Evolutionary conservation across 495 filamentous ascomycete genomes (phyloP).

Genomic region (Hypoxylon subgilvum): DNA sequence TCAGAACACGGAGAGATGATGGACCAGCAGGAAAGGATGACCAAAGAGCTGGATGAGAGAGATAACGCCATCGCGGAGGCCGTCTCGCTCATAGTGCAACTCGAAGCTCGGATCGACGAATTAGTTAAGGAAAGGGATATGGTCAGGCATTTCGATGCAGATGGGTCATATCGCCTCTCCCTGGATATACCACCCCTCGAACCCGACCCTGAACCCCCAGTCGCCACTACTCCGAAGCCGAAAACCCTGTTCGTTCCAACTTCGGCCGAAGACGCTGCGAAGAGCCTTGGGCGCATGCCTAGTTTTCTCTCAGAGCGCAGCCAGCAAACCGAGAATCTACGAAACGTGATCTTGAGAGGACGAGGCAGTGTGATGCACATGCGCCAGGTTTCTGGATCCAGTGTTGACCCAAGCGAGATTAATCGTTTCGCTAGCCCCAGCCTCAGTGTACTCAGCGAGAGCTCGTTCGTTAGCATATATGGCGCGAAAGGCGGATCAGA

Average conservation of each 20-base stretch:
- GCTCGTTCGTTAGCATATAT: slow-evolving; percentile 74
- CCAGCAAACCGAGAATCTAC: slow-evolving; percentile 67
- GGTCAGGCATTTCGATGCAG: slow-evolving; percentile 46
- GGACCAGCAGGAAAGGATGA: slow-evolving; percentile 50
- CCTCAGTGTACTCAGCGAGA: slow-evolving; percentile 79
- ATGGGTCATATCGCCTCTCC: slow-evolving; percentile 38
- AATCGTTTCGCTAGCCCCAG: slow-evolving; percentile 64
- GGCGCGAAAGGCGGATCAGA: slow-evolving; percentile 49
- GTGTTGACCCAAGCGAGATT: slow-evolving; percentile 42
- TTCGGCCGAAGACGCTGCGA: slow-evolving; percentile 23
- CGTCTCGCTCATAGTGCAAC: slow-evolving; percentile 74
- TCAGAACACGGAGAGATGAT: slow-evolving; percentile 54
- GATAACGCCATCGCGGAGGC: slow-evolving; percentile 83
- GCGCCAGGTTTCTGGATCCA: slow-evolving; percentile 44
- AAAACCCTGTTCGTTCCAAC: slow-evolving; percentile 18
- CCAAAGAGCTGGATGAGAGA: slow-evolving; percentile 70
- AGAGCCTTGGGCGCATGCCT: slow-evolving; percentile 59
- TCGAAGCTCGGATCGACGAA: slow-evolving; percentile 71
- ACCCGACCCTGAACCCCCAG: slow-evolving; percentile 11
- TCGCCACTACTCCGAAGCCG: slow-evolving; percentile 27
- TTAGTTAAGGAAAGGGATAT: slow-evolving; percentile 54
- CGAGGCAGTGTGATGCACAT: slow-evolving; percentile 53
- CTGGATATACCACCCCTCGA: background rate
- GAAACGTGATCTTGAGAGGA: slow-evolving; percentile 65
- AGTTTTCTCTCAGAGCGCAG: slow-evolving; percentile 70